phyloP scores from a whole-genome alignment of 2,329 filamentous ascomycete genomes.

The Albophoma yamanashiensis region DNA sequence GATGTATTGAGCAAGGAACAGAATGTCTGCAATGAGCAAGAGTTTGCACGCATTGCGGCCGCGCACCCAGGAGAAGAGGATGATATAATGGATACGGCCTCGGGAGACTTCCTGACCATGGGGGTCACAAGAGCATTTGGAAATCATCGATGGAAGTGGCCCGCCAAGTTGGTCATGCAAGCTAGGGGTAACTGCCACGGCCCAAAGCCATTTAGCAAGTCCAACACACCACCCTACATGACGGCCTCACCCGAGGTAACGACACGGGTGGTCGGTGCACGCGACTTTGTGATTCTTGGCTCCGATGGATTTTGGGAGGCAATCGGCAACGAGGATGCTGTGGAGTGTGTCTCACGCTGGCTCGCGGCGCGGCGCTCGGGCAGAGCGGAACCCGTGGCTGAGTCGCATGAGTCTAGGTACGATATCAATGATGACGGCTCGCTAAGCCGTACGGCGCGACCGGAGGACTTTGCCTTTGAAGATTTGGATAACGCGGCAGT shows the following conservation, averaged over 20 bases:
- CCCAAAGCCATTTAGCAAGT: neutral
- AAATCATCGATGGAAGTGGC: neutral
- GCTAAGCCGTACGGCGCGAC: neutral
- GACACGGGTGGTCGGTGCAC: neutral
- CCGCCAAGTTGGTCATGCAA: neutral
- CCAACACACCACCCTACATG: neutral
- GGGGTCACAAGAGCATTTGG: neutral
- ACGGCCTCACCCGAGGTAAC: neutral
- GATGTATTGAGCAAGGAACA: neutral
- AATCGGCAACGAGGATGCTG: neutral
- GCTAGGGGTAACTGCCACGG: neutral
- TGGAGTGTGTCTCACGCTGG: neutral
- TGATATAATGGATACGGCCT: neutral
- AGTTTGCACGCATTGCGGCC: neutral
- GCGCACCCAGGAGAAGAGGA: neutral
- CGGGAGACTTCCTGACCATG: neutral
- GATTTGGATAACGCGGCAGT: neutral
- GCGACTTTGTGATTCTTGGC: neutral
- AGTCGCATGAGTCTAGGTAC: neutral
- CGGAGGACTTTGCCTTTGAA: neutral
- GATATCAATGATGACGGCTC: neutral
- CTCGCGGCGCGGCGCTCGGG: neutral
- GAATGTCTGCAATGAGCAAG: neutral
- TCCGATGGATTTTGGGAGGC: neutral
- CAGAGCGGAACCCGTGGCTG: neutral